Conservation (phyloP, 2,329 filamentous ascomycete species). For the Pseudogymnoascus sp. region DNA sequence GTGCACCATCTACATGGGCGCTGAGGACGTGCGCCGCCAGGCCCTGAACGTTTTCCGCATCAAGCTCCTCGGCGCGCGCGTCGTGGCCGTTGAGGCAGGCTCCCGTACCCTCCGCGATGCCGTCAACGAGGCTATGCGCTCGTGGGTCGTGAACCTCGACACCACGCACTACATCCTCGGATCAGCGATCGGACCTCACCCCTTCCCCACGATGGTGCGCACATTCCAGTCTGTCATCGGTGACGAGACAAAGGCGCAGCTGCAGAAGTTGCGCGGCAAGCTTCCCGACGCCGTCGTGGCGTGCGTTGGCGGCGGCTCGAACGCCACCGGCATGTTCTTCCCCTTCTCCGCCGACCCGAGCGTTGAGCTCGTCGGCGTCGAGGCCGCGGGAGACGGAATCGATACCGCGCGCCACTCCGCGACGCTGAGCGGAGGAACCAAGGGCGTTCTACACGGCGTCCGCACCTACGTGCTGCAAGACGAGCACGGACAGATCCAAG, state of each 20-base stretch:
- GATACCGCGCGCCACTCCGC: slow-evolving; percentile 81
- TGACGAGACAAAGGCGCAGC: slow-evolving; percentile 86
- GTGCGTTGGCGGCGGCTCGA: slow-evolving; percentile 91
- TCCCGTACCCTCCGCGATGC: slow-evolving; percentile 76
- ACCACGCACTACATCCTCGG: slow-evolving; percentile 98
- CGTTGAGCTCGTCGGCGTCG: slow-evolving; percentile 86
- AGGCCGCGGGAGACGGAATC: slow-evolving; percentile 88
- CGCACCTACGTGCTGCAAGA: slow-evolving; percentile 93
- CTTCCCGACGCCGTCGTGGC: slow-evolving; percentile 94
- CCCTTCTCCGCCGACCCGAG: slow-evolving; percentile 79
- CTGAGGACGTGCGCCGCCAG: slow-evolving; percentile 92
- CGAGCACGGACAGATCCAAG: slow-evolving; percentile 82
- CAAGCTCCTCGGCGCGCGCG: slow-evolving; percentile 86
- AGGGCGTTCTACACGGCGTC: slow-evolving; percentile 92
- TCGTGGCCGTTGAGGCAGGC: slow-evolving; percentile 87
- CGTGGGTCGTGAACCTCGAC: slow-evolving; percentile 87
- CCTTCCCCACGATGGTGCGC: slow-evolving; percentile 93
- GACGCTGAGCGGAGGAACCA: slow-evolving; percentile 76
- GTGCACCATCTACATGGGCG: slow-evolving; percentile 97
- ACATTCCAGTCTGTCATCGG: slow-evolving; percentile 98
- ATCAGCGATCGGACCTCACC: slow-evolving; percentile 93
- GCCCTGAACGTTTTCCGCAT: slow-evolving; percentile 98
- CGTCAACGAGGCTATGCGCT: slow-evolving; percentile 89
- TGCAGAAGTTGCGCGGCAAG: slow-evolving; percentile 75
- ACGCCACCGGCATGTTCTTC: slow-evolving; percentile 97